Conservation (phyloP, 257 asterid genomes). For the Vinca minor region DNA sequence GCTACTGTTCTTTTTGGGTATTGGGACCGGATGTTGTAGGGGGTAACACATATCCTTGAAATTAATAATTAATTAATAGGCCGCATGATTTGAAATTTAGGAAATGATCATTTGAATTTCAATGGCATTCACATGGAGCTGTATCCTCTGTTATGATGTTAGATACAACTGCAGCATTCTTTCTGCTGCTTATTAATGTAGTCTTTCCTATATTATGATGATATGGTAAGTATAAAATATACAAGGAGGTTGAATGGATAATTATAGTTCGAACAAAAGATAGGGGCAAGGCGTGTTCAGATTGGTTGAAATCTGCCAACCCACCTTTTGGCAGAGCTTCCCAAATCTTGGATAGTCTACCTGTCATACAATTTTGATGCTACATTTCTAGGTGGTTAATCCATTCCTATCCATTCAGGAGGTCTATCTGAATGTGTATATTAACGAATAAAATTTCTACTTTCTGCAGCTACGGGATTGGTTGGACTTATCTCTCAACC, state of each 20-base stretch:
- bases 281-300: background rate
- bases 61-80: background rate
- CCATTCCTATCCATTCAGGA: background rate
- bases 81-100: background rate
- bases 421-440: background rate
- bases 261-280: background rate
- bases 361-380: background rate
- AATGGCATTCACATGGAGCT: background rate
- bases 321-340: too few species aligned
- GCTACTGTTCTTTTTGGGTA: background rate
- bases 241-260: background rate
- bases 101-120: background rate
- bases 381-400: background rate
- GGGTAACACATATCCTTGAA: too few species aligned
- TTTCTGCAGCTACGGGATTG: conserved; percentile 70
- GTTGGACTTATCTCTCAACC: conserved; percentile 83
- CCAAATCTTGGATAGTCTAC: too few species aligned
- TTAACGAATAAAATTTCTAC: background rate
- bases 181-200: background rate
- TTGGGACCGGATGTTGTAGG: background rate
- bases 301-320: too few species aligned
- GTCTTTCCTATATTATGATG: background rate
- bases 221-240: background rate
- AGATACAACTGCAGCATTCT: background rate
- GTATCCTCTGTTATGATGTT: background rate